Evolutionary conservation across 495 filamentous ascomycete species (phyloP), one percentile per base, ranked within the genome.

Genomic region (Aspergillus homomorphus): DNA sequence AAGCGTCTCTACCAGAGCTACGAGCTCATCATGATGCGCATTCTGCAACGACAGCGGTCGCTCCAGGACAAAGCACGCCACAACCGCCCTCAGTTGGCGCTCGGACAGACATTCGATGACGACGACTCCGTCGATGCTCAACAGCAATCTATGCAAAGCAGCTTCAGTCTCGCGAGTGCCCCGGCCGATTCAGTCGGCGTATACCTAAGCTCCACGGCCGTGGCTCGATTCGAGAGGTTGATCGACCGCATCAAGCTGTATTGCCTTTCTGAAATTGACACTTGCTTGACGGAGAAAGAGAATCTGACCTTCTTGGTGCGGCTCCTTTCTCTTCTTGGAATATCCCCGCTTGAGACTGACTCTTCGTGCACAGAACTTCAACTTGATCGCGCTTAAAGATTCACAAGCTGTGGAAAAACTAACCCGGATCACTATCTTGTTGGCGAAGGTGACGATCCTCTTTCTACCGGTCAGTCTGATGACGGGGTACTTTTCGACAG

Each of bases 401-500:
- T 90, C 89, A 3, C 80, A 87, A 55, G 84, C 86, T 2, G 88
- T 92, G 7, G 90, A 92, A 51, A 82, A 86, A 26, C 79, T 96
- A 21, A 92, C 89, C 0, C 78, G 89, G 26, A 86, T 89, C 59
- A 91, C 91, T 0, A 89, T 91, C 42, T 73, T 94, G n/a, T 74
- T 95, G 15, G 89, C 88, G 23, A 93, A 93, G 66, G 84, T 89
- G 45, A 90, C 87, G 14, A 90, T 95, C 50, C 75, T 95, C 45
- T 96, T 96, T 73, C 75, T 96, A 45, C 91, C 91, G 3, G 85
- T 96, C 60, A 89, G 84, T 60, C 77, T 96, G 38, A 86, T 94
- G 82, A 92, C 88, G 12, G 87, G 77, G n/a, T 95, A 92, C 73
- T 96, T 94, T 66, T 88, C 85, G 1, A 83, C 87, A 19, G 82